phyloP scores from a whole-genome alignment of 768 basidiomycete species.

The Termitomyces eurrhizus region DNA sequence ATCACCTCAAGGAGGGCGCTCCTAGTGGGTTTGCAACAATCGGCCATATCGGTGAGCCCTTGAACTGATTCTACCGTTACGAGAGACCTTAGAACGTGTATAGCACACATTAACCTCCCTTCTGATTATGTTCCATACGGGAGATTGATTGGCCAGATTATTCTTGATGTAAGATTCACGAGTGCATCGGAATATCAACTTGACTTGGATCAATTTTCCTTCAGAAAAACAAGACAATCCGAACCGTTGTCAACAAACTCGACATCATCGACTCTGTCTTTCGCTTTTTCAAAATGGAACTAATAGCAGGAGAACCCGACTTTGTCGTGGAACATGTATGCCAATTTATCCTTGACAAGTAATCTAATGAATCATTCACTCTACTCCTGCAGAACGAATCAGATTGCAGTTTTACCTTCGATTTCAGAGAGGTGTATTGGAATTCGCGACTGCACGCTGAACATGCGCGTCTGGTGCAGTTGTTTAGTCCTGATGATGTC shows the following conservation, averaged over 20 bases:
- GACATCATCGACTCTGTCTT: constrained; percentile 82
- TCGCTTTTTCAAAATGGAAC: constrained; percentile 95
- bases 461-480: constrained; percentile 77
- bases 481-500: constrained; percentile 73
- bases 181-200: neutral
- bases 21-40: constrained; percentile 86
- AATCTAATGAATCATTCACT: neutral
- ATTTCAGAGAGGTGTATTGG: constrained; percentile 97
- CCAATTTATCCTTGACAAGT: neutral
- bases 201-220: neutral
- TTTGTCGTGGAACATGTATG: constrained; percentile 85
- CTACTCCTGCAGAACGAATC: constrained; percentile 64
- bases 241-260: constrained; percentile 94
- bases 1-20: constrained; percentile 69
- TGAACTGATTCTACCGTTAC: neutral
- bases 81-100: neutral
- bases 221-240: constrained; percentile 82
- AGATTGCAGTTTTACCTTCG: constrained; percentile 85
- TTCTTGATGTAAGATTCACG: constrained; percentile 70
- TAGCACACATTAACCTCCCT: constrained; percentile 90
- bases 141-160: constrained; percentile 84
- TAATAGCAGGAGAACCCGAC: constrained; percentile 87
- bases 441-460: constrained; percentile 93
- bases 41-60: constrained; percentile 79
- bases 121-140: constrained; percentile 92